phyloP scores from a whole-genome alignment of 495 filamentous ascomycete genomes.

The Penicillium tannophilum region DNA sequence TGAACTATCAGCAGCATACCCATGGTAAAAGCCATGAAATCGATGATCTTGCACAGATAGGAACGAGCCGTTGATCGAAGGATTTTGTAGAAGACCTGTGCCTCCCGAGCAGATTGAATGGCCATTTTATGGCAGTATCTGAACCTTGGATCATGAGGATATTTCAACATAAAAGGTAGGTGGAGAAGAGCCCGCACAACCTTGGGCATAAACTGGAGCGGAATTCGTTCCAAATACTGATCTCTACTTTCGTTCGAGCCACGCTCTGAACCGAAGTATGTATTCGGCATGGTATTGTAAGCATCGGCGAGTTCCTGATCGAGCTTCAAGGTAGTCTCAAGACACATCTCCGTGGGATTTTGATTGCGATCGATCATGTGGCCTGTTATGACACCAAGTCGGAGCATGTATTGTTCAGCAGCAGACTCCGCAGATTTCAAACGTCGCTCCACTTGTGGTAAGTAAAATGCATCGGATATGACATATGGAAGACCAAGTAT shows the following conservation, averaged over 20 bases:
- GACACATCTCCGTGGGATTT: slow-evolving; percentile 35
- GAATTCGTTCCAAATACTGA: slow-evolving; percentile 36
- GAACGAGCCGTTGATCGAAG: slow-evolving; percentile 41
- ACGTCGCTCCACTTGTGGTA: slow-evolving; percentile 26
- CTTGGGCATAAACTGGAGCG: slow-evolving; percentile 51
- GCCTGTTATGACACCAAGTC: slow-evolving; percentile 42
- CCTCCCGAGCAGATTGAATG: slow-evolving; percentile 50
- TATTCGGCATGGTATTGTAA: slow-evolving; percentile 35
- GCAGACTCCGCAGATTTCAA: slow-evolving; percentile 20
- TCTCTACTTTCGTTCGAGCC: slow-evolving; percentile 13
- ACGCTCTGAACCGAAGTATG: slow-evolving; percentile 32
- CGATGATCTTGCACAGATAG: slow-evolving; percentile 54
- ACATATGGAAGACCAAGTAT: slow-evolving; percentile 55
- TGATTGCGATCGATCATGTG: slow-evolving; percentile 57
- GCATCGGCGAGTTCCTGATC: slow-evolving; percentile 52
- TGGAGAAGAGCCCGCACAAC: slow-evolving; percentile 50
- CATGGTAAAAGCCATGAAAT: slow-evolving; percentile 57
- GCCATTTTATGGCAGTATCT: slow-evolving; percentile 43
- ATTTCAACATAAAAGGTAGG: slow-evolving; percentile 57
- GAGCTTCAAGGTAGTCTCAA: slow-evolving; percentile 45
- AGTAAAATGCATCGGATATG: slow-evolving; percentile 39
- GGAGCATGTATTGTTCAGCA: slow-evolving; percentile 33
- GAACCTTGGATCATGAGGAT: slow-evolving; percentile 41
- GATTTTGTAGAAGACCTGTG: slow-evolving; percentile 44
- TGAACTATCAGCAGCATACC: slow-evolving; percentile 53